phyloP scores from a whole-genome alignment of 371 early-diverging fungal genomes.

The Mucor piriformis region DNA sequence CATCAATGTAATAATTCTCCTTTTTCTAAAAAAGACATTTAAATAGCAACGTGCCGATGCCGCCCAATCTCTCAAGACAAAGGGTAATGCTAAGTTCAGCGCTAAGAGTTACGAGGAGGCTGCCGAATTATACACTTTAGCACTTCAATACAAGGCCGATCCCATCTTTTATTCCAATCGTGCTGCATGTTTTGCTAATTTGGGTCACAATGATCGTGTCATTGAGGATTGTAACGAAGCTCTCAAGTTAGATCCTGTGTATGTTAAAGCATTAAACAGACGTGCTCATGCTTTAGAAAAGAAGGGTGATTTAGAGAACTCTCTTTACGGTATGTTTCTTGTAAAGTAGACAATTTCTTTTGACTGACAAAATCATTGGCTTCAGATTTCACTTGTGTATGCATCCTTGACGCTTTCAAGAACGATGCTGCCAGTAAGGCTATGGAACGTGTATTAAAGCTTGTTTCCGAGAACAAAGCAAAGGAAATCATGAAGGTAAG shows the following conservation, averaged over 20 bases:
- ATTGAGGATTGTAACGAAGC: slow-evolving; percentile 76
- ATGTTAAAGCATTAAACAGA: slow-evolving; percentile 82
- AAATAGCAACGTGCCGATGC: slow-evolving; percentile 63
- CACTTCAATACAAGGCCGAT: slow-evolving; percentile 77
- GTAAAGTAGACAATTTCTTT: too few relatives aligned
- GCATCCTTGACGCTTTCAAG: slow-evolving; percentile 92
- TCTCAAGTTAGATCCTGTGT: slow-evolving; percentile 73
- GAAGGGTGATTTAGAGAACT: slow-evolving; percentile 65
- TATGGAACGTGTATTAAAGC: slow-evolving; percentile 90
- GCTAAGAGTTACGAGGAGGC: slow-evolving; percentile 85
- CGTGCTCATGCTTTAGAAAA: slow-evolving; percentile 85
- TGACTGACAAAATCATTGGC: too few relatives aligned
- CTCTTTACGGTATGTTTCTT: slow-evolving; percentile 70
- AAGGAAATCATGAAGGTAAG: slow-evolving; percentile 72
- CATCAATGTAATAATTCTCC: too few relatives aligned
- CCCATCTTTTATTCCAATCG: slow-evolving; percentile 93
- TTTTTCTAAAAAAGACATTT: too few relatives aligned
- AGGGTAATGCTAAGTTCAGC: slow-evolving; percentile 88
- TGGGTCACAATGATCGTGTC: slow-evolving; percentile 72
- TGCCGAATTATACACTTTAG: slow-evolving; percentile 84
- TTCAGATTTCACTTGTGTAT: slow-evolving; percentile 92
- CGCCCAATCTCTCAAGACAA: slow-evolving; percentile 77
- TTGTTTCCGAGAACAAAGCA: slow-evolving; percentile 77
- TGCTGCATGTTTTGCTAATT: slow-evolving; percentile 87
- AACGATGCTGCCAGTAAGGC: slow-evolving; percentile 79